These are phyloP conservation scores for Stellera chamaejasme DNA, from an alignment of 345 rosid species.

Conservation along the genomic window DNA sequence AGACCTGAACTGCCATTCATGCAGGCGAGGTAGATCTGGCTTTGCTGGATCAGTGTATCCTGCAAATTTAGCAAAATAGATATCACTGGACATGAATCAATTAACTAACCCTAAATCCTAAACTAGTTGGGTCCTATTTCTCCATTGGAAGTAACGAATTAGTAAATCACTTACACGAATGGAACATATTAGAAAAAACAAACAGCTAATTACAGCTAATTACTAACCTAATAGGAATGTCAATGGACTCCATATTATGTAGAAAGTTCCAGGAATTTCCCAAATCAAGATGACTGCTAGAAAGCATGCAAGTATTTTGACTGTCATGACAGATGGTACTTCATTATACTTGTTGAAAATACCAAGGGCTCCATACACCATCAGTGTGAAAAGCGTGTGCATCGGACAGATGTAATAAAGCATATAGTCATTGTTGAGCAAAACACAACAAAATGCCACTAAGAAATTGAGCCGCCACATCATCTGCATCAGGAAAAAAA, in stretches of 20 bases:
- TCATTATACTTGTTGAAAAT: conserved; percentile 80
- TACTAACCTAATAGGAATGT: conserved; percentile 58
- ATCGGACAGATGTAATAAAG: conserved; percentile 95
- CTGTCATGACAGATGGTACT: conserved; percentile 78
- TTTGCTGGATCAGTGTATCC: conserved; percentile 91
- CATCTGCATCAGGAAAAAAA: conserved; percentile 62
- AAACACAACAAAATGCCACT: conserved; percentile 81
- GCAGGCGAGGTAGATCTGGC: conserved; percentile 70
- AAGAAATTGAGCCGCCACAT: conserved; percentile 99
- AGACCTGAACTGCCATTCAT: conserved; percentile 98
- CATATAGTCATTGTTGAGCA: conserved; percentile 94
- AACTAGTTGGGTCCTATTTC: neutral
- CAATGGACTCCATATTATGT: conserved; percentile 75
- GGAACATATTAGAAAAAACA: conserved; percentile 3
- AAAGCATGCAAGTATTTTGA: conserved; percentile 78
- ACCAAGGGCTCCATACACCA: conserved; percentile 95
- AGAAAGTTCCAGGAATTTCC: conserved; percentile 91
- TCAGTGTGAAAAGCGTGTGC: conserved; percentile 94
- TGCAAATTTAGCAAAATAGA: conserved; percentile 20
- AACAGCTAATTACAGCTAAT: conserved; percentile 12
- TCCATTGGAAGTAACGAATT: neutral
- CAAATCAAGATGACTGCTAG: conserved; percentile 77
- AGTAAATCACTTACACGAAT: neutral
- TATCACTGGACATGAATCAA: neutral
- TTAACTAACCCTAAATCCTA: neutral